Evolutionary conservation across 2,329 filamentous ascomycete species (phyloP).

Genomic region (Xenoacremonium recifei): DNA sequence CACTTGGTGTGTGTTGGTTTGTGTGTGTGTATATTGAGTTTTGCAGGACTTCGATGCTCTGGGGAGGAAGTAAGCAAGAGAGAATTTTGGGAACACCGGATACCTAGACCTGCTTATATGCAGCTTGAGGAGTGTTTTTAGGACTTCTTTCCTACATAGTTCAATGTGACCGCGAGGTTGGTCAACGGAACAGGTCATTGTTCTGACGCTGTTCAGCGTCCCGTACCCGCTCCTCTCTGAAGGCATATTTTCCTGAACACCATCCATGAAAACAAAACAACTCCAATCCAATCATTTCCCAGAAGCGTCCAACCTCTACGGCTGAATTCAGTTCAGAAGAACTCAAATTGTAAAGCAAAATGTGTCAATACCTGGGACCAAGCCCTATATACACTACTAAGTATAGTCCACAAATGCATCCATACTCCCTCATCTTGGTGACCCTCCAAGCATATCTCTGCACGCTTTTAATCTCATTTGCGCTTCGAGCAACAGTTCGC

Average conservation of each 20-base stretch:
- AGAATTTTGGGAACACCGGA: not conserved
- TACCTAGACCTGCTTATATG: not conserved
- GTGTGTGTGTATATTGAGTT: no score
- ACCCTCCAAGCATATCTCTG: constrained; percentile 24
- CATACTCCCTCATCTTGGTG: constrained; percentile 3
- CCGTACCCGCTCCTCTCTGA: no score
- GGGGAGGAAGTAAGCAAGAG: not conserved
- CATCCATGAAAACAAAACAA: no score
- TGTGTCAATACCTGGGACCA: not conserved
- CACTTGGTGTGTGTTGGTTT: no score
- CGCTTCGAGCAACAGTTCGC: constrained; percentile 77
- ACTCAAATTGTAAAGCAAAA: not conserved
- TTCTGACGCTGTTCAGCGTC: no score
- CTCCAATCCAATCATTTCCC: no score
- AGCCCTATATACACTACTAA: not conserved
- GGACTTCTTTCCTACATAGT: not conserved
- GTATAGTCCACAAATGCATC: not conserved
- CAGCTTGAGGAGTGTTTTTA: not conserved
- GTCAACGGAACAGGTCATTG: no score
- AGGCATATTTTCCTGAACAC: no score
- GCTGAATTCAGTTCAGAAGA: not conserved
- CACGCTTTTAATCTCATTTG: constrained; percentile 68
- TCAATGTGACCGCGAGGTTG: not conserved
- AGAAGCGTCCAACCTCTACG: no score
- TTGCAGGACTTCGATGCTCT: no score